These are phyloP conservation scores for Suillus subalutaceus DNA, from an alignment of 768 basidiomycete genomes.

Conservation along the genomic window DNA sequence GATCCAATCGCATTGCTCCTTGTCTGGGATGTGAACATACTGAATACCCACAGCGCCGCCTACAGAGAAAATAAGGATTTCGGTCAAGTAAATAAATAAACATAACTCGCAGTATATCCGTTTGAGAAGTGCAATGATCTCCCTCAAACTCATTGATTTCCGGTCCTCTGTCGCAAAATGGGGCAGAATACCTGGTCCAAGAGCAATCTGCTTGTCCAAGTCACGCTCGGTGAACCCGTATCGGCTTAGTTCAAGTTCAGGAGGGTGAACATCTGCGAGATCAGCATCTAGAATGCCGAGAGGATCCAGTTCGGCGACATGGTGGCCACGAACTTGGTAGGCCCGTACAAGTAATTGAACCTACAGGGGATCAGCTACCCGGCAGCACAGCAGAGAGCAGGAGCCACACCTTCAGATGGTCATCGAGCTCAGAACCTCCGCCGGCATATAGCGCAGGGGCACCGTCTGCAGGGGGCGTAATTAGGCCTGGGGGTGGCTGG, in stretches of 20 bases:
- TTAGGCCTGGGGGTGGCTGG: conserved; percentile 75
- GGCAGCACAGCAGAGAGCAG: conserved; percentile 5
- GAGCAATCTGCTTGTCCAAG: conserved; percentile 90
- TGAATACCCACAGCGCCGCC: conserved; percentile 89
- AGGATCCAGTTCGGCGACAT: conserved; percentile 94
- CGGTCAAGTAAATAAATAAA: background rate
- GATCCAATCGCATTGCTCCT: conserved; percentile 99
- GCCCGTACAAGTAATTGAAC: conserved; percentile 97
- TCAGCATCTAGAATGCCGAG: conserved; percentile 92
- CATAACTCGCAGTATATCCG: conserved; percentile 86
- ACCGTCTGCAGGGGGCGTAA: conserved; percentile 75
- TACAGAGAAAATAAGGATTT: conserved; percentile 31
- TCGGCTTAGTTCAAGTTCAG: conserved; percentile 90
- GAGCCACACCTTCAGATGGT: conserved; percentile 83
- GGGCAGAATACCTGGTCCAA: conserved; percentile 95
- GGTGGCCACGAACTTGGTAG: conserved; percentile 98
- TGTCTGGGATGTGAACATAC: conserved; percentile 95
- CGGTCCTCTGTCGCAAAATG: conserved; percentile 88
- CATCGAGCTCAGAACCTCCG: conserved; percentile 80
- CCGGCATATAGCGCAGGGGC: conserved; percentile 73
- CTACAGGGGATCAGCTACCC: conserved; percentile 42
- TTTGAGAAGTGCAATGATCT: conserved; percentile 89
- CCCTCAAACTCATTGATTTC: conserved; percentile 85
- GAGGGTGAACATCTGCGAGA: conserved; percentile 73
- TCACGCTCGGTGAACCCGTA: conserved; percentile 97